A percentile compares a stretch with the other conserved stretches of the same genome.
Evolutionary conservation across 1,284 basidiomycete species (phyloP).

Genomic region (Microbotryum scabiosae): DNA sequence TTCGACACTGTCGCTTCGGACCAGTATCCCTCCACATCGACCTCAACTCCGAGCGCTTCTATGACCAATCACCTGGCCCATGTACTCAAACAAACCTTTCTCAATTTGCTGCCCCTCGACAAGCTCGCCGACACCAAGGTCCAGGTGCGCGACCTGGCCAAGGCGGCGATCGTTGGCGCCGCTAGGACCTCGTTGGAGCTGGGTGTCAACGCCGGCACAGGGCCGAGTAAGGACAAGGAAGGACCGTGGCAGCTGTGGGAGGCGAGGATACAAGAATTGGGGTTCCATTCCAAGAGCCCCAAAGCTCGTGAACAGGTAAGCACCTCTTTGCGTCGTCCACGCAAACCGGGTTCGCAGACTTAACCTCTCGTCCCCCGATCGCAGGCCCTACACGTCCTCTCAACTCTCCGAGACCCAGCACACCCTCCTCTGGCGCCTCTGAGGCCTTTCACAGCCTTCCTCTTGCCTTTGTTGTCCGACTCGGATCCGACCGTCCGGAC

Average conservation of each 20-base stretch:
- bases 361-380: neutral
- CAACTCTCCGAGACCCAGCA: conserved; percentile 38
- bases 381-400: conserved; percentile 12
- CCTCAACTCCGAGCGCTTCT: conserved; percentile 54
- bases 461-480: conserved; percentile 83
- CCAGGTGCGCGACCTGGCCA: conserved; percentile 61
- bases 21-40: conserved; percentile 51
- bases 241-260: conserved; percentile 66
- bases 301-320: conserved; percentile 64
- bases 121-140: conserved; percentile 71
- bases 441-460: conserved; percentile 64
- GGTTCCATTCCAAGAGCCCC: conserved; percentile 56
- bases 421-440: conserved; percentile 66
- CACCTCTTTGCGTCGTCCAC: too few species aligned
- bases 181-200: conserved; percentile 36
- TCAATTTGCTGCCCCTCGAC: conserved; percentile 65
- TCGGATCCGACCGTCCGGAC: conserved; percentile 82
- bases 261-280: conserved; percentile 61
- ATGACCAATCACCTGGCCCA: conserved; percentile 47
- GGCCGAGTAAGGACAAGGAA: conserved; percentile 49
- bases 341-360: too few species aligned
- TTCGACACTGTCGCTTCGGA: neutral
- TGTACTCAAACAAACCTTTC: conserved; percentile 54
- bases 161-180: conserved; percentile 54
- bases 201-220: conserved; percentile 53